Base-by-base conservation (phyloP, 2,329 filamentous ascomycete species). In the Xylaria sp. region DNA sequence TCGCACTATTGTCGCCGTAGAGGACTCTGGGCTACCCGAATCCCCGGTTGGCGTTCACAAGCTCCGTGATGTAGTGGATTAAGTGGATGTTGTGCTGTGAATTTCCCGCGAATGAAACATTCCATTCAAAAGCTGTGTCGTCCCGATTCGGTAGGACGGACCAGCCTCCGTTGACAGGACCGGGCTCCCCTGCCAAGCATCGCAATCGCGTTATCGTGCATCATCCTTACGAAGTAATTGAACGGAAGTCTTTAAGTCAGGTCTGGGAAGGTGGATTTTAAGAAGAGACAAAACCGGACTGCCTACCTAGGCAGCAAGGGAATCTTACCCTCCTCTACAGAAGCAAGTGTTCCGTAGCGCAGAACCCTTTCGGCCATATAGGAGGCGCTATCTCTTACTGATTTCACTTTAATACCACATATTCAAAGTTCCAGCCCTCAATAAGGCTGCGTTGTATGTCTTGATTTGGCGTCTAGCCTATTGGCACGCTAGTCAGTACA, bases 41-140 rank as follows among this genome's bases (percentile, higher is more conserved):
- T 13, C 26, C 40, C 51, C 28, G 48, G 40, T 46, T 66, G 48
- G 56, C 49, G 40, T 20, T 31, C 58, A 11, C 56, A 51, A 42
- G 59, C 63, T 64, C 59, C 69, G 60, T 61, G 56, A 57, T 49
- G 40, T 38, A 28, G 56, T 63, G 63, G 62, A 13, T 56, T 59
- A n/a, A n/a, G 53, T 53, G 66, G 63, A 60, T 44, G 54, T 28
- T 54, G 7, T n/a, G 49, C 38, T 36, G 53, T 28, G 58, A 59
- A 65, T 73, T 71, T 72, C 68, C 71, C 71, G 71, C 71, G 71
- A 73, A 73, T 73, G 54, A 69, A 69, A 72, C 28, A 48, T 54
- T 36, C 59, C 44, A 42, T 10, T 38, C 26, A 36, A 36, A 46
- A 53, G 42, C 17, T 28, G 56, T 58, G 2, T 46, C 53, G 53